Evolutionary conservation across 106 monocot species (phyloP).

Genomic region (Cymbidium sinense): DNA sequence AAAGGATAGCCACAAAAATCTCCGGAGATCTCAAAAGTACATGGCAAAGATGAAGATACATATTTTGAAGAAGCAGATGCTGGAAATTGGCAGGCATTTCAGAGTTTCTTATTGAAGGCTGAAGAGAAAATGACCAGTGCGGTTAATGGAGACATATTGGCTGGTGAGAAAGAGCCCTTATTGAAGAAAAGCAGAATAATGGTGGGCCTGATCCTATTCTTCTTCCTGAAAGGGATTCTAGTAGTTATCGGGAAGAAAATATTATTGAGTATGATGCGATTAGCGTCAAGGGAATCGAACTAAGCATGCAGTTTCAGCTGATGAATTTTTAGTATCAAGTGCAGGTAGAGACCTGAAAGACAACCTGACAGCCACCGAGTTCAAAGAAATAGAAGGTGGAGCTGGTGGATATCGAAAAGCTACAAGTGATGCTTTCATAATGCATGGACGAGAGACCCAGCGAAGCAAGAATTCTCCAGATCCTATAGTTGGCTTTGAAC

Average conservation of each 20-base stretch:
- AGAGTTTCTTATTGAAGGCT: slow-evolving; percentile 74
- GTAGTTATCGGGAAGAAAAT: slow-evolving; percentile 17
- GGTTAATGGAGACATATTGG: slow-evolving; percentile 47
- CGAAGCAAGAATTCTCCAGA: slow-evolving; percentile 29
- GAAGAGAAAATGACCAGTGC: slow-evolving; percentile 44
- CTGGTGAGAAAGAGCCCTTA: slow-evolving; percentile 55
- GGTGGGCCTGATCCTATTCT: slow-evolving; percentile 45
- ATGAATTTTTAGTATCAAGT: slow-evolving; percentile 37
- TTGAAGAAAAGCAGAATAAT: slow-evolving; percentile 31
- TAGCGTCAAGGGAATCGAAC: slow-evolving; percentile 26
- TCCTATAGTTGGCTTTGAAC: slow-evolving; percentile 40
- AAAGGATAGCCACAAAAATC: slow-evolving; percentile 28
- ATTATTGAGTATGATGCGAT: slow-evolving; percentile 50
- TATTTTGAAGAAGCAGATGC: slow-evolving; percentile 44
- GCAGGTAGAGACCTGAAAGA: slow-evolving; percentile 27
- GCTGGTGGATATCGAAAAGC: slow-evolving; percentile 31
- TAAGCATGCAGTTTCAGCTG: slow-evolving; percentile 26
- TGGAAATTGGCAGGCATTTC: slow-evolving; percentile 85
- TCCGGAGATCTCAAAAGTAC: slow-evolving; percentile 20
- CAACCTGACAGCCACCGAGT: slow-evolving; percentile 17
- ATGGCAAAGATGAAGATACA: slow-evolving; percentile 30
- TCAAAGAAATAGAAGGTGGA: slow-evolving; percentile 54
- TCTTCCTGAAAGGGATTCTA: slow-evolving; percentile 37
- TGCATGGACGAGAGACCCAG: slow-evolving; percentile 48
- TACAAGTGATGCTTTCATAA: slow-evolving; percentile 57